These are phyloP conservation scores for Podaxis pistillaris DNA, from an alignment of 768 basidiomycete species.

Conservation along the genomic window DNA sequence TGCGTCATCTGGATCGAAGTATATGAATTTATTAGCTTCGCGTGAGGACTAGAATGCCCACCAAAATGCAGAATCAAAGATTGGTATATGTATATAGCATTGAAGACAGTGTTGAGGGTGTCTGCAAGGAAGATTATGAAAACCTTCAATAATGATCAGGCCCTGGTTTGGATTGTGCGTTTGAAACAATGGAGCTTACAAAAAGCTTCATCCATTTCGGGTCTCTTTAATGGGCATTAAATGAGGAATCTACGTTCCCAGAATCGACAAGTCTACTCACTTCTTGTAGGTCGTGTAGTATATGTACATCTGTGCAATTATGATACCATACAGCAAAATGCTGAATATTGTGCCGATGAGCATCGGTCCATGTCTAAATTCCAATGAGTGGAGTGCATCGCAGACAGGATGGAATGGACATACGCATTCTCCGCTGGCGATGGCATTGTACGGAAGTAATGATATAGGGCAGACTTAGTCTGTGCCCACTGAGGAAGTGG, in stretches of 20 bases:
- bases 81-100: conserved; percentile 43
- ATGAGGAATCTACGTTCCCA: neutral
- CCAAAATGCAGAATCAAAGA: conserved; percentile 46
- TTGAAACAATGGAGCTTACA: conserved; percentile 27
- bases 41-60: conserved; percentile 18
- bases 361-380: conserved; percentile 44
- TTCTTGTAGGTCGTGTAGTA: conserved; percentile 39
- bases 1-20: conserved; percentile 14
- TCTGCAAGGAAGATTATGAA: conserved; percentile 40
- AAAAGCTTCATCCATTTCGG: conserved; percentile 43
- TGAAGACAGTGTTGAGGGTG: conserved; percentile 45
- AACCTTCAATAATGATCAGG: conserved; percentile 13
- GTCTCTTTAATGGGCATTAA: conserved; percentile 31
- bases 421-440: conserved; percentile 32
- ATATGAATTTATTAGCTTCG: neutral
- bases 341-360: conserved; percentile 48
- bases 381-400: neutral
- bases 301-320: conserved; percentile 45
- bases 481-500: neutral
- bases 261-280: conserved; percentile 22
- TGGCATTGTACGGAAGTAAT: neutral
- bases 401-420: conserved; percentile 13
- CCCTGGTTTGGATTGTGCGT: conserved; percentile 29
- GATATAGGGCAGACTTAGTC: neutral
- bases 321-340: conserved; percentile 47